Base-by-base conservation (phyloP, 371 early-diverging fungal species). In the Mucor lusitanicus region DNA sequence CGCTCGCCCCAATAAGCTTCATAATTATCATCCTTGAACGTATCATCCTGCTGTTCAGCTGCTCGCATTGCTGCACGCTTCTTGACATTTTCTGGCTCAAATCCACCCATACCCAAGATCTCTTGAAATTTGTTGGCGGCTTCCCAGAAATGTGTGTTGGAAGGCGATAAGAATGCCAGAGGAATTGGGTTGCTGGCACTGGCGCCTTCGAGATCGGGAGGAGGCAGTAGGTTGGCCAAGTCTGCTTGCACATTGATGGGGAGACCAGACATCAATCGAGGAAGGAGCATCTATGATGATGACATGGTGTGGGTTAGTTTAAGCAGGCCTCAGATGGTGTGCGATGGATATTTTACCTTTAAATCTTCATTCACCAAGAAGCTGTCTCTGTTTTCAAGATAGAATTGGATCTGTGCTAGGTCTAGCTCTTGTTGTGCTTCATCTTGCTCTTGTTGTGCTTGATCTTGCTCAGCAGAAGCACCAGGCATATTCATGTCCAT, bases 1-100 rank as follows among this genome's bases (percentile, higher is more conserved):
- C 63, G 44, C 15, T 62, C 68, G 3, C 68, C 63, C 63, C 63
- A 68, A 21, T 68, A 68, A n/a, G n/a, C 48, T 62, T 68, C 68
- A 23, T 68, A 68, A n/a, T 68, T 62, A 5, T 68, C 68, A 17
- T 68, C 68, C 30, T 68, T 68, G 17, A 68, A 68, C 0, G 23
- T 50, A 19, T 25, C 13, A 23, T 42, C 58, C 27, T 33, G 39
- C 3, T 9, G n/a, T 19, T 40, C 28, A 8, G 42, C 28, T 8
- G 42, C 23, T 15, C 30, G 44, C 3, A 4, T 12, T 56, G 28
- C 30, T 28, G 37, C 37, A 28, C 32, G 4, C 15, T 27, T 40
- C 15, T 50, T 53, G 15, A 15, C 13, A 6, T 13, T 21, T 33
- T 44, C 17, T 1, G 25, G 13, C 0, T 44, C 35, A 28, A 68